Evolutionary conservation across 225 moss, liverwort and hornwort species (phyloP).

Genomic region (Marchantia polymorpha): DNA sequence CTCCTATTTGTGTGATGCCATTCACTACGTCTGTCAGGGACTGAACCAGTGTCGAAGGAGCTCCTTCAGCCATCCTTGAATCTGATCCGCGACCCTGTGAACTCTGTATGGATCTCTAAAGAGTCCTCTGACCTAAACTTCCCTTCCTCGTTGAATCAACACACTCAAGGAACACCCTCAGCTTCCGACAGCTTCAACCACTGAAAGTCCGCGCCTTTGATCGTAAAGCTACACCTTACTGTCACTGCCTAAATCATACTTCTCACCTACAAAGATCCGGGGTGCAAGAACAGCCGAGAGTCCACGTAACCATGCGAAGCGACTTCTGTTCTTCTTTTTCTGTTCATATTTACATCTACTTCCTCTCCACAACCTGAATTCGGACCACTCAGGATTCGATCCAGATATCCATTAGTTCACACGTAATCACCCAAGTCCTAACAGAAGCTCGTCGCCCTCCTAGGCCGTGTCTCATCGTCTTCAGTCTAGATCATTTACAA

Average conservation of each 20-base stretch:
- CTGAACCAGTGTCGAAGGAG: slow-evolving; percentile 58
- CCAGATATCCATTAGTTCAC: not conserved
- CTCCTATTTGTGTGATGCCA: slow-evolving; percentile 55
- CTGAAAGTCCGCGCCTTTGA: not conserved
- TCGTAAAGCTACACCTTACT: not conserved
- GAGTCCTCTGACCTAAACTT: not conserved
- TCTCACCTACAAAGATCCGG: not conserved
- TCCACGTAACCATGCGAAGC: not conserved
- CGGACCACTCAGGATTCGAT: not conserved
- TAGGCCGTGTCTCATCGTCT: not conserved
- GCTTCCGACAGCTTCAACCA: not conserved
- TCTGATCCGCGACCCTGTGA: not conserved
- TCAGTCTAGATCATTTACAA: not conserved
- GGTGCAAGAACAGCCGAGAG: slow-evolving; percentile 12
- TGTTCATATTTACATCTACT: slow-evolving; percentile 15
- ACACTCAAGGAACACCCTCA: not conserved
- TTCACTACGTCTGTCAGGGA: slow-evolving; percentile 64
- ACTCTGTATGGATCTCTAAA: not conserved
- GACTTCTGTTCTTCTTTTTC: slow-evolving; percentile 12
- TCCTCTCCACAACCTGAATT: slow-evolving; percentile 8
- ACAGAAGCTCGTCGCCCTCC: not conserved
- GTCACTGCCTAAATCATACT: not conserved
- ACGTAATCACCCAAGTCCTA: not conserved
- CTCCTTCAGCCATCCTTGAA: slow-evolving; percentile 56
- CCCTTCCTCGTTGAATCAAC: not conserved